Evolutionary conservation across 163 green algal genomes (phyloP).

Genomic region (Smithsoniella earleae): DNA sequence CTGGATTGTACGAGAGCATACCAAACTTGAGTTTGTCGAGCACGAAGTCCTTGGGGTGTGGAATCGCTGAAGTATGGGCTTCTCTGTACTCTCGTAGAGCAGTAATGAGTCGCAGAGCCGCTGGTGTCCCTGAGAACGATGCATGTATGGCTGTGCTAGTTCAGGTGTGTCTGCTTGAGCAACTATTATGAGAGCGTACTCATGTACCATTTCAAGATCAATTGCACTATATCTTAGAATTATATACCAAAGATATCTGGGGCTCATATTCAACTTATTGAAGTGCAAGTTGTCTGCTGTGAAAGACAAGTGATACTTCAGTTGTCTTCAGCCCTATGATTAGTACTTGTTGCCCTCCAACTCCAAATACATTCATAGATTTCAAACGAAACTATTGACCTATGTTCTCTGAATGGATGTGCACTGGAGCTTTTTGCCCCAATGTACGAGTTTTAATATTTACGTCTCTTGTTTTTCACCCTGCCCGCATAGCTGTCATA

Average conservation of each 20-base stretch:
- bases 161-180: conserved; percentile 39
- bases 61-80: conserved; percentile 77
- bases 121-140: conserved; percentile 55
- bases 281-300: too few relatives aligned
- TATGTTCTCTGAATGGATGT: not conserved
- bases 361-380: too few relatives aligned
- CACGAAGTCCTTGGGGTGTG: conserved; percentile 44
- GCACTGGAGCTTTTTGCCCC: not conserved
- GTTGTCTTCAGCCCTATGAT: too few relatives aligned
- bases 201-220: too few relatives aligned
- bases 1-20: conserved; percentile 92
- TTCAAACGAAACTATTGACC: too few relatives aligned
- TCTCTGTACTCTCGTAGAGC: conserved; percentile 80
- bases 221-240: too few relatives aligned
- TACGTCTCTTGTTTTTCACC: conserved; percentile 34
- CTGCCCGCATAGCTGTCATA: not conserved
- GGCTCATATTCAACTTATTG: too few relatives aligned
- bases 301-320: too few relatives aligned
- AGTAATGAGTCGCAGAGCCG: conserved; percentile 63
- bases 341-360: too few relatives aligned
- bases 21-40: conserved; percentile 47
- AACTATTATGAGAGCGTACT: too few relatives aligned
- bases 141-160: conserved; percentile 88
- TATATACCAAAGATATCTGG: too few relatives aligned
- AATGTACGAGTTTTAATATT: conserved; percentile 53